Conservation (phyloP, 441 rosid genomes). For the Croton laevigatus region DNA sequence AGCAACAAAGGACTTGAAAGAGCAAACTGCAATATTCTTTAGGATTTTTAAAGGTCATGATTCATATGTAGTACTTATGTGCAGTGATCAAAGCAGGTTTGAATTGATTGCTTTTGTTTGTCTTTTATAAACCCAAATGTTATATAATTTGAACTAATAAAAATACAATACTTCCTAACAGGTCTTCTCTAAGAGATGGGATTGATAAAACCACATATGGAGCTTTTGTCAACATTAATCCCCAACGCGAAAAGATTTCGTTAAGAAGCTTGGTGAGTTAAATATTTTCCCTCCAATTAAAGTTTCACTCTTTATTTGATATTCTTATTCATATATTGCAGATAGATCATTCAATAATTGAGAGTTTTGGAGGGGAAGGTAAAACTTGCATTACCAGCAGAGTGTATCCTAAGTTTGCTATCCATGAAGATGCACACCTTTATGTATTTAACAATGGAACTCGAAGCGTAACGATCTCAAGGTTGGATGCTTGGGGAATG, state of each 20-base stretch:
- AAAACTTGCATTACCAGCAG: constrained; percentile 36
- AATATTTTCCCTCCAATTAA: not conserved
- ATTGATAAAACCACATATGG: constrained; percentile 50
- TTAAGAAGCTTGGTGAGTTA: constrained; percentile 62
- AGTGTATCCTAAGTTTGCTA: constrained; percentile 58
- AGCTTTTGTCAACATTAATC: constrained; percentile 55
- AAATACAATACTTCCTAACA: constrained; percentile 11
- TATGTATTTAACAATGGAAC: constrained; percentile 41
- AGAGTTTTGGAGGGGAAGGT: constrained; percentile 37
- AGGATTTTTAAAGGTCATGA: constrained; percentile 40
- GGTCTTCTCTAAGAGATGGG: constrained; percentile 50
- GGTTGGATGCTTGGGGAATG: constrained; percentile 40
- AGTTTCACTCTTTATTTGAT: not conserved
- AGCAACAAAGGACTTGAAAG: constrained; percentile 52
- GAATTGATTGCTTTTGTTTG: not conserved
- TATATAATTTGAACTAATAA: not conserved
- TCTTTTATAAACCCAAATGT: not conserved
- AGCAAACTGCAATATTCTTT: constrained; percentile 64
- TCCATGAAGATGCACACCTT: constrained; percentile 31
- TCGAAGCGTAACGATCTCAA: constrained; percentile 22
- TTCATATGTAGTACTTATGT: constrained; percentile 50
- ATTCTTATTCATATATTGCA: constrained; percentile 16
- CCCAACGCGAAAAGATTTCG: constrained; percentile 47
- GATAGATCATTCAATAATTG: constrained; percentile 43
- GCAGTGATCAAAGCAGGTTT: constrained; percentile 70